Base-by-base conservation (phyloP, 225 moss, liverwort and hornwort species). In the Lunularia cruciata region DNA sequence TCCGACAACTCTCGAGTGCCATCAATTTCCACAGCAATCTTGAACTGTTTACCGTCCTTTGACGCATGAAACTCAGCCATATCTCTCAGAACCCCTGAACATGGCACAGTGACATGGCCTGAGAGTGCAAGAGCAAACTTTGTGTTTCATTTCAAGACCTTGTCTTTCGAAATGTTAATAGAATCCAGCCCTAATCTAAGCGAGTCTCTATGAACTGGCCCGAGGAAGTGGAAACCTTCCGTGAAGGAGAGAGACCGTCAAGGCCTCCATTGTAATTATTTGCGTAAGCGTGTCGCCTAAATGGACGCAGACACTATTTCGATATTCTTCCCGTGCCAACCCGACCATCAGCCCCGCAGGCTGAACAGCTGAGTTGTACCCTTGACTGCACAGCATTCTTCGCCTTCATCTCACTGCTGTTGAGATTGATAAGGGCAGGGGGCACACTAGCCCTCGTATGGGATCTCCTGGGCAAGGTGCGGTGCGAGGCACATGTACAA, bases 21-120 rank as follows among this genome's bases (percentile, higher is more conserved):
- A 33, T 53, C 71, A 20, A 67, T 51, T 46, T 65, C 16, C 73
- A 69, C 63, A 69, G 32, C 34, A 63, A 63, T 57, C 70, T 61
- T 40, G 40, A 61, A 40, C 61, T 60, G n/a, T 12, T 39, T 37
- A 22, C 39, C 37, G 23, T 40, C 36, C 36, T 37, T 22, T 57
- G 12, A n/a, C 36, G 36, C 39, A 40, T 57, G 34, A 36, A 11
- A 35, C 63, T 49, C 19, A 54, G 64, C 33, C 56, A 55, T 10
- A 31, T 9, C 1, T 45, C 16, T 18, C 19, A 40, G 38, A 30
- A 37, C 27, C 56, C 57, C 70, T 63, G 45, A 3, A 18, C 35
- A 34, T 18, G 64, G 30, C 35, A 36, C 46, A n/a, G 11, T 14
- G 38, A 36, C n/a, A 10, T 3, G 36, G 9, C 8, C 18, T 25